Evolutionary conservation across 495 filamentous ascomycete species (phyloP), one percentile per base, ranked within the genome.

Genomic region (Penicillium soppii): DNA sequence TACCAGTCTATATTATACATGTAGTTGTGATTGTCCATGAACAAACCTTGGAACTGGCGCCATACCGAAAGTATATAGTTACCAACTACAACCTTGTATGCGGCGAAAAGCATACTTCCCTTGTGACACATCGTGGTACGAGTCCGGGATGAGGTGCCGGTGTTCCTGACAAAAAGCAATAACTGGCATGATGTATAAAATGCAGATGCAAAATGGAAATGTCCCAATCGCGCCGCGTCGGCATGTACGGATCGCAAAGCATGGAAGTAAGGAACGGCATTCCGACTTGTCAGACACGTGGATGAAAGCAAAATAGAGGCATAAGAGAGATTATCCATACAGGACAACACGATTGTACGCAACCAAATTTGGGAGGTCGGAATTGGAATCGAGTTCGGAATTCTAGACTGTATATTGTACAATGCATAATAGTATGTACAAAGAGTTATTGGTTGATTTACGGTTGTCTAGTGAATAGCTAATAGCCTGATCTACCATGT

Each of bases 191-290:
- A 40, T 26, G 38, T 36, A 43, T 22, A 21, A 50, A 41, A 30
- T 20, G 19, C 35, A 5, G 4, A 33, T 26, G 29, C 21, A n/a
- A 35, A 19, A 33, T 37, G 44, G 47, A 35, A 40, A 41, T 49
- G 37, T 39, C 45, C 33, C 46, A 46, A 35, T 35, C 23, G 13
- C 15, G 13, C 37, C 12, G 37, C 22, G n/a, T 51, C 46, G 46
- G 46, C 23, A 49, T 40, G 35, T 38, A 27, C 21, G 23, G 23
- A 40, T 29, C 46, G 22, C 4, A 19, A 17, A 38, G 46, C 32
- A 48, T 48, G 46, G 46, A 48, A 40, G 46, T 35, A 48, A 49
- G 47, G 38, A 27, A 43, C 48, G 22, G 21, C 48, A 51, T 51
- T 43, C 25, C 44, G 9, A 13, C 30, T 26, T 43, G 32, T 43